phyloP scores from a whole-genome alignment of 2,329 filamentous ascomycete species.

The Madurella fahalii region DNA sequence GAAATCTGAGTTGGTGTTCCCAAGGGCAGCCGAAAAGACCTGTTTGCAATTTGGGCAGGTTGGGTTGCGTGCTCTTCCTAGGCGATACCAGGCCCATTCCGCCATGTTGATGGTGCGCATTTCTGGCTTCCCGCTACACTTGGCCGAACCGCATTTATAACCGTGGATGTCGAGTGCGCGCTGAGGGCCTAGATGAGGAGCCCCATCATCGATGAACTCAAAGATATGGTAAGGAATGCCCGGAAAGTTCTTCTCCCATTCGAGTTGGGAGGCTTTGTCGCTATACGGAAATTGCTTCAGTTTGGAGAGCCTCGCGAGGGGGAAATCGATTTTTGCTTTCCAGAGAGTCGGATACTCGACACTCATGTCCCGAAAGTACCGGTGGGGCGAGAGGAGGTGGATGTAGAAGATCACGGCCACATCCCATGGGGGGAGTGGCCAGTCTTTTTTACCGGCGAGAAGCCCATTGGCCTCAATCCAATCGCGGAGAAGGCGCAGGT shows the following conservation, averaged over 20 bases:
- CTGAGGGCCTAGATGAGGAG: not conserved
- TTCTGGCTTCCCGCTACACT: not conserved
- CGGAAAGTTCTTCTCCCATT: constrained; percentile 4
- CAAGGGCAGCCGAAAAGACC: not conserved
- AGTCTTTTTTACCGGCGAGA: not conserved
- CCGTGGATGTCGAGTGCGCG: not conserved
- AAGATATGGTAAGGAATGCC: constrained; percentile 6
- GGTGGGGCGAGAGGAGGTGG: constrained; percentile 9
- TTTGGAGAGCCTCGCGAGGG: constrained; percentile 3
- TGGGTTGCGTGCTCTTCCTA: not conserved
- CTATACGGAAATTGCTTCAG: not conserved
- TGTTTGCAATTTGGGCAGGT: constrained; percentile 1
- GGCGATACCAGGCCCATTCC: constrained; percentile 5
- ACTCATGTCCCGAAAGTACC: constrained; percentile 4
- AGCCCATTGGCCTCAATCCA: not conserved
- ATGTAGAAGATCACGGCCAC: constrained; percentile 16
- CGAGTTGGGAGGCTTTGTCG: constrained; percentile 1
- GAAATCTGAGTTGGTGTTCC: not conserved
- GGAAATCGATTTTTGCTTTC: constrained; percentile 6
- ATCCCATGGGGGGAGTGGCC: constrained; percentile 17
- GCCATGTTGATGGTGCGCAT: constrained; percentile 2
- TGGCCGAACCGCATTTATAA: constrained; percentile 1
- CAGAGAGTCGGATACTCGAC: constrained; percentile 4
- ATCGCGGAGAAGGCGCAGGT: constrained; percentile 5
- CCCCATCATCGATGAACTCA: not conserved